phyloP scores from a whole-genome alignment of 2,329 filamentous ascomycete species.

The Verticillium nonalfalfae region DNA sequence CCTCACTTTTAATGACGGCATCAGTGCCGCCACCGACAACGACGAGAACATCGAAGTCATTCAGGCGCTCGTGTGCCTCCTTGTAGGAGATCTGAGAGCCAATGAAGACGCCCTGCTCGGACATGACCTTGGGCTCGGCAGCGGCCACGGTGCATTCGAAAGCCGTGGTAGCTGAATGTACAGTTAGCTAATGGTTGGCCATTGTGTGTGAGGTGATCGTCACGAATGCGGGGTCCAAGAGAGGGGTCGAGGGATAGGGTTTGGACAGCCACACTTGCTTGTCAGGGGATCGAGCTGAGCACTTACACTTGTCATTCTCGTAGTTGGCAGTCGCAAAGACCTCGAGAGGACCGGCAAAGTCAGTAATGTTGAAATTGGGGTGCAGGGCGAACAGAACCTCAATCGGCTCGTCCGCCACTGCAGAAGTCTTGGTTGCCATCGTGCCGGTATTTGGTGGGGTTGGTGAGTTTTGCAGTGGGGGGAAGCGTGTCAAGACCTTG shows the following conservation, averaged over 20 bases:
- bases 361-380: constrained; percentile 51
- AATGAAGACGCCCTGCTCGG: constrained; percentile 60
- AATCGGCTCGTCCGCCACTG: constrained; percentile 52
- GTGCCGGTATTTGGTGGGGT: constrained; percentile 25
- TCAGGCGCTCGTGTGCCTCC: constrained; percentile 63
- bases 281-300: background rate
- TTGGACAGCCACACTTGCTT: background rate
- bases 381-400: constrained; percentile 56
- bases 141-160: constrained; percentile 53
- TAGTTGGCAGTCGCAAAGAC: constrained; percentile 44
- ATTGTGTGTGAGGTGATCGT: background rate
- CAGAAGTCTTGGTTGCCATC: constrained; percentile 54
- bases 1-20: constrained; percentile 58
- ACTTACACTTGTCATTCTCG: constrained; percentile 47
- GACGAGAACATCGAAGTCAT: constrained; percentile 75
- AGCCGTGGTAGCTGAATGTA: constrained; percentile 40
- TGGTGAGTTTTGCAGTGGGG: constrained; percentile 11
- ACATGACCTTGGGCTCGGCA: constrained; percentile 47
- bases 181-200: constrained; percentile 1
- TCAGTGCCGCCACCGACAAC: constrained; percentile 66
- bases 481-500: background rate
- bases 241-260: constrained; percentile 1
- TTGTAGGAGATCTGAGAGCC: constrained; percentile 72
- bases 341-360: constrained; percentile 51
- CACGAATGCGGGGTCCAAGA: background rate